phyloP scores from a whole-genome alignment of 495 filamentous ascomycete species.

The Pseudomonodictys pantanalensis region DNA sequence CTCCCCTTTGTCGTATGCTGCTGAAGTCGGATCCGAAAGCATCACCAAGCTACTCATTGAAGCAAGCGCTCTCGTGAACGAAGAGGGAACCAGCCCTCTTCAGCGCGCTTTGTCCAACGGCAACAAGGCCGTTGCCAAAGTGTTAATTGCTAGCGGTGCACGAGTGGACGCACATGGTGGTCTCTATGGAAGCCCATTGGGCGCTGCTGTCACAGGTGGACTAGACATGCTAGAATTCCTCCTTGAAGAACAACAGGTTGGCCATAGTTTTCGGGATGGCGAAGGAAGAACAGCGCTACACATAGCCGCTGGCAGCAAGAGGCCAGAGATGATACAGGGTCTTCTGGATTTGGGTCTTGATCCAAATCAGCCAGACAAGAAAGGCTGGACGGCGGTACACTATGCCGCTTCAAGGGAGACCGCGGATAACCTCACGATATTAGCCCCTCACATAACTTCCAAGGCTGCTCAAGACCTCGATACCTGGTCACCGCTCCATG shows the following conservation, averaged over 20 bases:
- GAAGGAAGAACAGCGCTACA: neutral
- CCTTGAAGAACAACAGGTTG: neutral
- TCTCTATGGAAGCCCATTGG: neutral
- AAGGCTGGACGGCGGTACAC: neutral
- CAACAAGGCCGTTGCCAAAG: no score
- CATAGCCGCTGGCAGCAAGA: neutral
- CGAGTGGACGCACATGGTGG: no score
- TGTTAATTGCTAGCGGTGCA: no score
- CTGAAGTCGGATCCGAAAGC: no score
- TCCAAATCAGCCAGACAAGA: neutral
- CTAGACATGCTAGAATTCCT: neutral
- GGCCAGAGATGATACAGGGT: neutral
- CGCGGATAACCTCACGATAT: neutral
- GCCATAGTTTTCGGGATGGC: neutral
- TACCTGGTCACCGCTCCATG: neutral
- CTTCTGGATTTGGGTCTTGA: neutral
- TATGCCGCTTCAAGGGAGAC: neutral
- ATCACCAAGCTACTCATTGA: no score
- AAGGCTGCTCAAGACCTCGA: neutral
- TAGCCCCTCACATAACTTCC: neutral
- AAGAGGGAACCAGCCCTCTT: no score
- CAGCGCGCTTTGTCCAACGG: no score
- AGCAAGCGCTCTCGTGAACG: no score
- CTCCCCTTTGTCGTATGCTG: no score
- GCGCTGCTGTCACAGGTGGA: neutral